phyloP scores from a whole-genome alignment of 257 asterid species.

The Rauvolfia tetraphylla region DNA sequence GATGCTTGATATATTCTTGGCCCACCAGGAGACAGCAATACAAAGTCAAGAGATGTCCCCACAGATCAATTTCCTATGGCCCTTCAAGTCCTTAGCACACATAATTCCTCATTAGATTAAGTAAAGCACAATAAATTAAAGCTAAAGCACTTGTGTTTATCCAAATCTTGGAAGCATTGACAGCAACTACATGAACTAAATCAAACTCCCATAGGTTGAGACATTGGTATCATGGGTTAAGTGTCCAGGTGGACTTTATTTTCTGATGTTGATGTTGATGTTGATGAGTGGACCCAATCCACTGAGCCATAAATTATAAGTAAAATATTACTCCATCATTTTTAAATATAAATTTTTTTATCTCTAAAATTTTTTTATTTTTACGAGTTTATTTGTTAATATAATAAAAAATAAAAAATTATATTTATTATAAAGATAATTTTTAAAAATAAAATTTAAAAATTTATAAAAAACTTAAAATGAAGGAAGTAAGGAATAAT shows the following conservation, averaged over 20 bases:
- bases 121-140: background rate
- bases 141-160: constrained; percentile 8
- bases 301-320: background rate
- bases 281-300: background rate
- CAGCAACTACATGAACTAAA: background rate
- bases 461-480: too few species aligned
- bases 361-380: too few species aligned
- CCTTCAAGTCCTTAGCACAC: background rate
- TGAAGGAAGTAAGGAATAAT: too few species aligned
- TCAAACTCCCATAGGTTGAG: background rate
- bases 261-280: background rate
- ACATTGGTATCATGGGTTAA: background rate
- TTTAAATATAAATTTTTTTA: too few species aligned
- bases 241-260: background rate
- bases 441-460: too few species aligned
- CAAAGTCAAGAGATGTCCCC: background rate
- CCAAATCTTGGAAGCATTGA: constrained; percentile 2
- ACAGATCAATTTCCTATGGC: background rate
- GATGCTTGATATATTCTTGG: background rate
- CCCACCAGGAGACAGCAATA: background rate
- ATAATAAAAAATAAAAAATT: too few species aligned
- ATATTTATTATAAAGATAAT: too few species aligned
- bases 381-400: too few species aligned
- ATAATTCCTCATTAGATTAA: background rate
- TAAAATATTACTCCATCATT: too few species aligned